Evolutionary conservation across 768 basidiomycete species (phyloP).

Genomic region (Suillus cothurnatus): DNA sequence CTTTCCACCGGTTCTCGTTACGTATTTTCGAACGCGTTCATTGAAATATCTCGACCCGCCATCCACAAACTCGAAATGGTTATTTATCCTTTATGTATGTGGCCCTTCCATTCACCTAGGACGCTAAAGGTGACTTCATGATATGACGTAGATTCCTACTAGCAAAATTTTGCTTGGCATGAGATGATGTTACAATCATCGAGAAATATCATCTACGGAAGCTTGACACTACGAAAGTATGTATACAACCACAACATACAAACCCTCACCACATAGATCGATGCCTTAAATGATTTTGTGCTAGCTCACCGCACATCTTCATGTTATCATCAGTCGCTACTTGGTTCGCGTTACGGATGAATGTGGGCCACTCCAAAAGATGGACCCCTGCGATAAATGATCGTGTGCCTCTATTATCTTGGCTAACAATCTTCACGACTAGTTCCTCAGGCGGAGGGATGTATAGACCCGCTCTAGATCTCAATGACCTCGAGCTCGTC

Average conservation of each 20-base stretch:
- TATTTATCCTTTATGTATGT: not conserved
- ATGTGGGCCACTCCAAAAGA: slow-evolving; percentile 62
- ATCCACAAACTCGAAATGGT: not conserved
- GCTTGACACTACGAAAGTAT: not conserved
- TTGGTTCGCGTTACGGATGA: slow-evolving; percentile 60
- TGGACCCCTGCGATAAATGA: not conserved
- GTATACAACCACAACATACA: not conserved
- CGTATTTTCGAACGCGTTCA: not conserved
- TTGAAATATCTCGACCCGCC: not conserved
- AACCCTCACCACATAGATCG: not conserved
- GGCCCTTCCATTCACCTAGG: not conserved
- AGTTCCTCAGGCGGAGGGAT: not conserved
- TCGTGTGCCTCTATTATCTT: not conserved
- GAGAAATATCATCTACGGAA: not conserved
- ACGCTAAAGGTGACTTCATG: not conserved
- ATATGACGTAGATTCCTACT: not conserved
- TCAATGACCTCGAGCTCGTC: not conserved
- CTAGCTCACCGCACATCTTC: slow-evolving; percentile 3
- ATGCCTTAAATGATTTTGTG: slow-evolving; percentile 20
- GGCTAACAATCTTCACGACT: not conserved
- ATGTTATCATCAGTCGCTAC: slow-evolving; percentile 14
- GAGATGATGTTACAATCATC: not conserved
- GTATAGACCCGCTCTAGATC: not conserved
- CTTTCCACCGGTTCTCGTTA: not conserved
- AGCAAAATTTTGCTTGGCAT: not conserved